Evolutionary conservation across 225 moss, liverwort and hornwort genomes (phyloP).

Genomic region (Anthoceros angustus): DNA sequence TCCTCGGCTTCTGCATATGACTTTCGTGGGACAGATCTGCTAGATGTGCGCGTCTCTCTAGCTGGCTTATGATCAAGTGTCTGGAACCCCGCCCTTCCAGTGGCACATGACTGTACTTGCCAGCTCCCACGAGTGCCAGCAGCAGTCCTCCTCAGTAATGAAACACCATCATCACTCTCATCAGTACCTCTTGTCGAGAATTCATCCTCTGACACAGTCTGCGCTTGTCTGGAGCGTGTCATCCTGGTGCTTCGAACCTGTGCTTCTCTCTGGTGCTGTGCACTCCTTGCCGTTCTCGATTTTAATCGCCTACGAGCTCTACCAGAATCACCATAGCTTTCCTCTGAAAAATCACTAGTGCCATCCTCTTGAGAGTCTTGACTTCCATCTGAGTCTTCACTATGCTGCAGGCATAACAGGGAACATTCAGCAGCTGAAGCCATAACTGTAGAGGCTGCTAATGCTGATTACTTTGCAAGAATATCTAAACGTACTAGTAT

Average conservation of each 20-base stretch:
- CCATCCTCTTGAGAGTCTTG: conserved; percentile 57
- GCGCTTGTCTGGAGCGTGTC: conserved; percentile 46
- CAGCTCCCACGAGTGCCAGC: conserved; percentile 37
- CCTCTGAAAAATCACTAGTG: conserved; percentile 58
- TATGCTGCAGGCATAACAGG: conserved; percentile 21
- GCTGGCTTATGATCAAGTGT: conserved; percentile 37
- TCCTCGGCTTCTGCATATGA: conserved; percentile 96
- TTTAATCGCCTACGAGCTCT: conserved; percentile 36
- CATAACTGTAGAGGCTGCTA: neutral
- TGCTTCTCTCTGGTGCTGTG: conserved; percentile 25
- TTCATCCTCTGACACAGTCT: conserved; percentile 61
- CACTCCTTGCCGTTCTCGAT: conserved; percentile 35
- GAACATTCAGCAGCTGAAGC: neutral
- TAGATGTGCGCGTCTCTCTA: conserved; percentile 80
- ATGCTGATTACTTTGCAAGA: neutral
- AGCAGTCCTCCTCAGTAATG: conserved; percentile 39
- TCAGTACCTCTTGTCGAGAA: conserved; percentile 87
- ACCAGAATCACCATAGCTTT: conserved; percentile 59
- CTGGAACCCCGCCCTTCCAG: conserved; percentile 19
- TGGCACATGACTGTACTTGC: conserved; percentile 35
- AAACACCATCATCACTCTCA: conserved; percentile 60
- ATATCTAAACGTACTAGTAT: neutral
- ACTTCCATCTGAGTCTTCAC: conserved; percentile 55
- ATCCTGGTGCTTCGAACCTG: conserved; percentile 40
- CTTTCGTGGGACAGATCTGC: conserved; percentile 83